Conservation (phyloP, 345 rosid species). For the Dimocarpus longan region DNA sequence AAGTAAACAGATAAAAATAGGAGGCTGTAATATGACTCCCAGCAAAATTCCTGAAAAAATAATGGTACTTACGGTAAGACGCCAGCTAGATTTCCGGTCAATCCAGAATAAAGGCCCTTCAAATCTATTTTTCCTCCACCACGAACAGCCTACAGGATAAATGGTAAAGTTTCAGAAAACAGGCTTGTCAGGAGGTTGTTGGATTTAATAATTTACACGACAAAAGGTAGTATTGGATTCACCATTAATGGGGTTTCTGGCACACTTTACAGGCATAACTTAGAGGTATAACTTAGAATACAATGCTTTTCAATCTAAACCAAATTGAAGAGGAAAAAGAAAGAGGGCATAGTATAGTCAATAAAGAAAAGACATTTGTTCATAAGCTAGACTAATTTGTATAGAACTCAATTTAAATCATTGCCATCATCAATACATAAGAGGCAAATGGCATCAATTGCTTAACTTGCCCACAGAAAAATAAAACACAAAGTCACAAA, state of each 20-base stretch:
- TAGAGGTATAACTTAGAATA: neutral
- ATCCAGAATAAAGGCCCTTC: conserved; percentile 95
- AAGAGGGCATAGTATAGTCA: neutral
- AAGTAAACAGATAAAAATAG: conserved; percentile 2
- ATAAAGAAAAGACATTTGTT: neutral
- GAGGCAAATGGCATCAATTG: neutral
- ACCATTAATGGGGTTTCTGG: neutral
- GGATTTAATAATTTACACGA: neutral
- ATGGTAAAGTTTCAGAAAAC: neutral
- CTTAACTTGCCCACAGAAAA: neutral
- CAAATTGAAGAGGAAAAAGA: neutral
- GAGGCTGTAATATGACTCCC: neutral
- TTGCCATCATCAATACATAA: neutral
- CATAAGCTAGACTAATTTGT: neutral
- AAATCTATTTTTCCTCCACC: conserved; percentile 82
- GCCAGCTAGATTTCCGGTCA: conserved; percentile 89
- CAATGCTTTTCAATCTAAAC: neutral
- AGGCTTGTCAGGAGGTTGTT: neutral
- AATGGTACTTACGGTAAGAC: conserved; percentile 81
- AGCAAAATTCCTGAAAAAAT: neutral
- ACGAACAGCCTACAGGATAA: conserved; percentile 61
- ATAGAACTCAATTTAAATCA: neutral
- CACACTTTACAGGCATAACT: neutral
- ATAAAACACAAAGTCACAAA: neutral
- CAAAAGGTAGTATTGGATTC: neutral